Base-by-base conservation (phyloP, 2,329 filamentous ascomycete species). In the Didymella sp. region DNA sequence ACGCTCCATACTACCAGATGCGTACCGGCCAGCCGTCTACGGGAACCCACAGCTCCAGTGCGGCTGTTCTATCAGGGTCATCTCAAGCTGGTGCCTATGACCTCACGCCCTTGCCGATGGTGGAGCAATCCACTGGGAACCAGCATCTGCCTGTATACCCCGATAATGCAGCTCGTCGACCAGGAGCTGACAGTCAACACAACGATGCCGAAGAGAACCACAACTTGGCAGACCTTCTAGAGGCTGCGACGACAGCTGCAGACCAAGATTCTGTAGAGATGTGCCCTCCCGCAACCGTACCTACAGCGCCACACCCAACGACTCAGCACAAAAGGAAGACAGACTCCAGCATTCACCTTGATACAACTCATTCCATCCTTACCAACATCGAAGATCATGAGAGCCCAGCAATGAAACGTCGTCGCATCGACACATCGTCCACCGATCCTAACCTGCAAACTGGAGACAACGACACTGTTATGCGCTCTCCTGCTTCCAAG, bases 1-100 rank as follows among this genome's bases (percentile, higher is more conserved):
- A 74, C 68, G 72, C 73, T 30, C 73, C 73, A 30, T 75, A 74
- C 63, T 76, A 72, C 56, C 73, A 73, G 59, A 63, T 71, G 54
- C 69, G 63, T 49, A 42, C 60, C 53, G 62, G 68, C 55, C 72
- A 74, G 56, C 64, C 67, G 63, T 66, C 59, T 33, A 60, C 60
- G 17, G 47, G 52, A 15, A 37, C 62, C 53, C 67, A 67, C 60
- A 51, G 51, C 46, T 55, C 71, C 69, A 71, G 68, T 67, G 62
- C 61, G 45, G 42, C 51, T 35, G 49, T 48, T 22, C 57, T 61
- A 42, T 59, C 55, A 22, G 66, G 63, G 35, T 52, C 41, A 30
- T 35, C 62, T 41, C 66, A 67, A 42, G 61, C 69, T 27, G 60
- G 58, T 38, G 66, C 68, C 41, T 68, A 70, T 66, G 63, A 60